A percentile compares a stretch with the other conserved stretches of the same genome.
Evolutionary conservation across 495 filamentous ascomycete genomes (phyloP).

Genomic region (Filosporella fistucella): DNA sequence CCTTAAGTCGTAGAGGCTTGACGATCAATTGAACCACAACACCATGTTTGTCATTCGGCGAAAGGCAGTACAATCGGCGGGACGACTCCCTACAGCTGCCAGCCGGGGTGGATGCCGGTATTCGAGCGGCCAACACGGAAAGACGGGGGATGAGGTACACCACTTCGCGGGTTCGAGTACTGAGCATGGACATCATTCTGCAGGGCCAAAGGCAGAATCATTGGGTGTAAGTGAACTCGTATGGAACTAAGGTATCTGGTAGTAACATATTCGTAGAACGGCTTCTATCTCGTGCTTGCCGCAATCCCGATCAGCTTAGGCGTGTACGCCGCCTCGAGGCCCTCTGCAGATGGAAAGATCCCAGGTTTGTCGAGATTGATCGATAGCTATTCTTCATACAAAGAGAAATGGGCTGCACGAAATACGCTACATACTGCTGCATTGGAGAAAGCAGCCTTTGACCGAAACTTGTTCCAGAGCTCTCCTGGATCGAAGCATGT

Average conservation of each 20-base stretch:
- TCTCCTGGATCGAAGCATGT: slow-evolving; percentile 38
- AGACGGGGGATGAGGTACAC: slow-evolving; percentile 6
- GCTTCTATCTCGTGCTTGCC: slow-evolving; percentile 62
- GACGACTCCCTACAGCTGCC: slow-evolving; percentile 10
- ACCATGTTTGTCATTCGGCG: slow-evolving; percentile 24
- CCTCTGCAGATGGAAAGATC: slow-evolving; percentile 40
- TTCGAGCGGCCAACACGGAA: slow-evolving; percentile 9
- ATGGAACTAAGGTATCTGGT: slow-evolving; percentile 6
- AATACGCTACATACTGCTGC: slow-evolving; percentile 60
- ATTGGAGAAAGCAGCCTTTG: slow-evolving; percentile 65
- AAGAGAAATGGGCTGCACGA: slow-evolving; percentile 49
- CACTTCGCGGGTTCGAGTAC: slow-evolving; percentile 1
- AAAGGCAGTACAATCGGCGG: slow-evolving; percentile 22
- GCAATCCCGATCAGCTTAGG: slow-evolving; percentile 51
- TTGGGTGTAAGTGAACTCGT: slow-evolving; percentile 52
- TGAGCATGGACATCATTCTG: slow-evolving; percentile 30
- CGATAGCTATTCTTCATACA: slow-evolving; percentile 41
- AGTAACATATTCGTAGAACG: slow-evolving; percentile 41
- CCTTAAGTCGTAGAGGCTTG: not conserved
- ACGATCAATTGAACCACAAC: slow-evolving; percentile 26
- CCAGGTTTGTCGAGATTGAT: slow-evolving; percentile 56
- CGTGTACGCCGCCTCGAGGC: slow-evolving; percentile 50
- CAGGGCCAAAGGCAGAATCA: slow-evolving; percentile 54
- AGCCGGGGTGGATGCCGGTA: slow-evolving; percentile 3
- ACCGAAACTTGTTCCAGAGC: slow-evolving; percentile 62